Base-by-base conservation (phyloP, 768 basidiomycete genomes). In the Wakefieldia striispora region DNA sequence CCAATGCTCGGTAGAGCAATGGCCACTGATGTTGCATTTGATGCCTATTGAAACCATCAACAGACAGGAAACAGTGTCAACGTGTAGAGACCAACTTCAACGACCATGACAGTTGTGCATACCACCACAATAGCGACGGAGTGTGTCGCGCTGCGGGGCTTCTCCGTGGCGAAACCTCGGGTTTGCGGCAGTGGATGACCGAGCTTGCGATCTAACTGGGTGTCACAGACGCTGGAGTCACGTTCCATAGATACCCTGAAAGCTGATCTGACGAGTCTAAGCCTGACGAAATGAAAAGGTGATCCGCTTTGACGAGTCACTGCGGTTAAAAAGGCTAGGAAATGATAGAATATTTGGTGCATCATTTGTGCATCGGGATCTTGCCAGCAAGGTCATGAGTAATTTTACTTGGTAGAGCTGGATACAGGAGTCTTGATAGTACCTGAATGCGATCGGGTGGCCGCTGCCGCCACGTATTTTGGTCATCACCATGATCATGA, bases 1-100 rank as follows among this genome's bases (percentile, higher is more conserved):
- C 73, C 75, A n/a, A 84, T 81, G 0, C 73, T 71, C 2, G 82
- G 76, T 1, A 84, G 65, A 1, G 80, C 68, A 36, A 83, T 80
- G 0, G 78, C 64, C 0, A 80, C 71, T 0, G 80, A 66, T 2
- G 80, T 80, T 4, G 56, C 49, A 37, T 64, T 66, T 4, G 70
- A 66, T 16, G 58, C 51, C 72, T 74, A 17, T 4, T 0, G 3
- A 8, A 13, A n/a, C 29, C 2, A n/a, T 60, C 34, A 65, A 47
- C 24, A 14, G 21, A 23, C 12, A n/a, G 31, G n/a, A 21, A 34
- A n/a, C 33, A 31, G 36, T 11, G 17, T 0, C 5, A n/a, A 9
- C 13, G 12, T 4, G 36, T 14, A 21, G 9, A 26, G 8, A 60
- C 72, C 19, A 4, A 73, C 72, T 43, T 65, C 69, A 21, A 68